Base-by-base conservation (phyloP, 495 filamentous ascomycete species). In the Xylaria longipes region DNA sequence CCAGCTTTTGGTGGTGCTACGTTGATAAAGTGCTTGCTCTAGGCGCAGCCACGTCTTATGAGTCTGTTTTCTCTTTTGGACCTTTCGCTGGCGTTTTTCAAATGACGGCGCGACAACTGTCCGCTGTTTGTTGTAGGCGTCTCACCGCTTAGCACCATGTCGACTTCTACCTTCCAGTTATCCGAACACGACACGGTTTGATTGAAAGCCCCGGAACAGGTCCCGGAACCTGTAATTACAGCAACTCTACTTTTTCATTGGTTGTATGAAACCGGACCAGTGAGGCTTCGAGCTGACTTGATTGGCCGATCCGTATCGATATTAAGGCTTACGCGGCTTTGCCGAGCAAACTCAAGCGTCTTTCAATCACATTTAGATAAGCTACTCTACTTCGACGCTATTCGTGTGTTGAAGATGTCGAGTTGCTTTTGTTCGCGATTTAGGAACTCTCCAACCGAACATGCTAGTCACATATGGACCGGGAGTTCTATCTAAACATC, bases 71-170 rank as follows among this genome's bases (percentile, higher is more conserved):
- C 20, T 56, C 50, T 14, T 27, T 29, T 29, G 25, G 8, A 20
- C 37, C 3, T 25, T 29, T 43, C 5, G 11, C 2, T 2, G 25
- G 33, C 12, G 9, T 7, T 33, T 46, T 48, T 25, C 37, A 64
- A 63, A 64, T 64, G 25, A 64, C 5, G 29, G n/a, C 7, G 20
- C n/a, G 60, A 64, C 41, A 64, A 11, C 12, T 46, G 61, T 64
- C 5, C 2, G 20, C 20, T 14, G 14, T 22, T 12, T 11, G 50
- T 54, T 27, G 25, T 15, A 63, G 39, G 35, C 15, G 17, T 48
- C 14, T 5, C 27, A 33, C 27, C 12, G 25, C 22, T 20, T 20
- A 29, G 5, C 2, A 31, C n/a, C 14, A 5, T 39, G 22, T 63
- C 25, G 33, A 12, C n/a, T 25, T 48, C 12, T 5, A 5, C 33